Evolutionary conservation across 768 basidiomycete genomes (phyloP).

Genomic region (Lactarius psammicola): DNA sequence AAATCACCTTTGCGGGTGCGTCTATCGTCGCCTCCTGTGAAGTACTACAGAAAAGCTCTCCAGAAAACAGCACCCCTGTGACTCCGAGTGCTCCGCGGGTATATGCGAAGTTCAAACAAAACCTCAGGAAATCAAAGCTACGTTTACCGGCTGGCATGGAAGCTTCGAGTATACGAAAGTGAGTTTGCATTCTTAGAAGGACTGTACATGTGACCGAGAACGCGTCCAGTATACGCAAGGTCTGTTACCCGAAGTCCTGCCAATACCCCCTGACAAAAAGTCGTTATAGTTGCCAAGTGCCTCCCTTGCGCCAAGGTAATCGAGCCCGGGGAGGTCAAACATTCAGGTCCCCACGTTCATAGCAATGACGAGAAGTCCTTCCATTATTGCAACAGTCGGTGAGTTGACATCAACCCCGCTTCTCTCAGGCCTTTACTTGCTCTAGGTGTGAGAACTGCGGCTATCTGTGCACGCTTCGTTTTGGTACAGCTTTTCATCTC

Average conservation of each 20-base stretch:
- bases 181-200: background rate
- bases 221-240: slow-evolving; percentile 50
- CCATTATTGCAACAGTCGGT: slow-evolving; percentile 55
- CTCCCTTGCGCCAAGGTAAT: slow-evolving; percentile 50
- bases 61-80: slow-evolving; percentile 53
- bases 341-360: slow-evolving; percentile 50
- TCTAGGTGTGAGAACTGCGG: slow-evolving; percentile 51
- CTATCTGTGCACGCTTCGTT: slow-evolving; percentile 55
- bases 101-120: slow-evolving; percentile 57
- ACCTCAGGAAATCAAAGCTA: slow-evolving; percentile 58
- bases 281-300: slow-evolving; percentile 44
- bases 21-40: background rate
- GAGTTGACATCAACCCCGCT: slow-evolving; percentile 2
- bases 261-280: background rate
- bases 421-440: background rate
- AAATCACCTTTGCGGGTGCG: slow-evolving; percentile 58
- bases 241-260: slow-evolving; percentile 25
- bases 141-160: slow-evolving; percentile 56
- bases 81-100: slow-evolving; percentile 44
- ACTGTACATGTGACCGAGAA: no score
- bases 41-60: background rate
- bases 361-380: slow-evolving; percentile 44
- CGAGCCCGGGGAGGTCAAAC: slow-evolving; percentile 41
- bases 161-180: slow-evolving; percentile 66
- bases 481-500: slow-evolving; percentile 38